Evolutionary conservation across 163 green algal genomes (phyloP), one percentile per base, ranked within the genome.

Genomic region (Scenedesmus sp.): DNA sequence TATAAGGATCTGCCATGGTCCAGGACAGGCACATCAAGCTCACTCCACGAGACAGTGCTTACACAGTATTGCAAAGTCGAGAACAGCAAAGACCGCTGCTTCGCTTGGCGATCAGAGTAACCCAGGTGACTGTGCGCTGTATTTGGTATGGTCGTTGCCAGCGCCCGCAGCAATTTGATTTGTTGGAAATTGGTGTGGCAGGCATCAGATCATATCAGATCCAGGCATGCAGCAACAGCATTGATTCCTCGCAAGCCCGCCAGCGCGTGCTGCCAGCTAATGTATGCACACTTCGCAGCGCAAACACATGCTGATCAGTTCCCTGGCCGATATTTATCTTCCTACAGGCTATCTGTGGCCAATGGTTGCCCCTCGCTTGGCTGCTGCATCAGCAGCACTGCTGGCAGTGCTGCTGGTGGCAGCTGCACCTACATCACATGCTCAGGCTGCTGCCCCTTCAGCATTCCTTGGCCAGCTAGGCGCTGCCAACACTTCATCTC

Each of bases 391-490:
- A 79, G 70, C 57, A 55, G 57, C 57, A 76, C 9, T 88, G n/a
- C 57, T 88, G 83, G 83, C 59, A 77, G 59, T 66, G 57, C 57
- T 88, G 23, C n/a, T 88, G 23, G 13, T 88, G 23, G 83, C 83
- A 88, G 83, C 83, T 76, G 57, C n/a, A 23, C 83, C 83, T 79
- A 64, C 57, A 52, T 88, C 83, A 46, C 57, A 55, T n/a, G 86
- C 86, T 57, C 86, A 90, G 46, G 54, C 56, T n/a, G 86, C 46
- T 64, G 64, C 86, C 18, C 46, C 86, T 23, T 91, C 87, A 57
- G 87, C 87, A 59, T 91, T 91, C 87, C 73, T 91, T 8, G 87
- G 70, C 5, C 70, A 85, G 55, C 56, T 91, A 1, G 87, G 70
- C 8, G 86, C 23, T 54, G 83, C 9, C 9, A 70, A 46, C n/a